phyloP scores from a whole-genome alignment of 2,329 filamentous ascomycete genomes.

The Pyrenophora graminea region DNA sequence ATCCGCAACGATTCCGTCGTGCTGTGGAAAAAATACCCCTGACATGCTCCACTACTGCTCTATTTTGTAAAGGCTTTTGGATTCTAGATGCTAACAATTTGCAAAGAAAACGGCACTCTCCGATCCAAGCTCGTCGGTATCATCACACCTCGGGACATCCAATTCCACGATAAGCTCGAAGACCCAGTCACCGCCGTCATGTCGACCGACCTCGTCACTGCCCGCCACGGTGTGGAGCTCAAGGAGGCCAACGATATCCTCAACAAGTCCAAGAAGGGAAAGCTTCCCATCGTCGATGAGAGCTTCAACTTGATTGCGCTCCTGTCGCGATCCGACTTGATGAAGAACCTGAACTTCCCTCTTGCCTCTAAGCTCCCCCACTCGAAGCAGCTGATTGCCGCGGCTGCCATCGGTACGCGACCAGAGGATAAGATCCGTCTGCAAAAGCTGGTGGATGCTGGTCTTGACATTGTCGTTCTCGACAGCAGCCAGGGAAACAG shows the following conservation, averaged over 20 bases:
- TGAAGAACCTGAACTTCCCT: constrained; percentile 98
- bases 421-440: constrained; percentile 89
- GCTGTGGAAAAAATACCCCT: constrained; percentile 74
- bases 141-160: constrained; percentile 95
- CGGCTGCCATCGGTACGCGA: constrained; percentile 92
- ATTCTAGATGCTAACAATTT: constrained; percentile 23
- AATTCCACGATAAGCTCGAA: constrained; percentile 80
- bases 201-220: constrained; percentile 93
- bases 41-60: constrained; percentile 36
- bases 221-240: constrained; percentile 78
- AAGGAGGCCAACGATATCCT: constrained; percentile 91
- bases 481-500: constrained; percentile 98
- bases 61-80: constrained; percentile 6
- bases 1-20: constrained; percentile 91
- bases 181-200: constrained; percentile 86
- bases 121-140: constrained; percentile 97
- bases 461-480: constrained; percentile 90
- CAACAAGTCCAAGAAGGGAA: constrained; percentile 96
- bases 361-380: constrained; percentile 93
- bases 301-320: constrained; percentile 70
- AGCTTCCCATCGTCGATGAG: constrained; percentile 88
- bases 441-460: constrained; percentile 86
- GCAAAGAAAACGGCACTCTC: constrained; percentile 82
- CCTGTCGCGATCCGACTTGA: constrained; percentile 74
- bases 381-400: constrained; percentile 96